phyloP scores from a whole-genome alignment of 805 yeast genomes.

The Myxozyma melibiosi region DNA sequence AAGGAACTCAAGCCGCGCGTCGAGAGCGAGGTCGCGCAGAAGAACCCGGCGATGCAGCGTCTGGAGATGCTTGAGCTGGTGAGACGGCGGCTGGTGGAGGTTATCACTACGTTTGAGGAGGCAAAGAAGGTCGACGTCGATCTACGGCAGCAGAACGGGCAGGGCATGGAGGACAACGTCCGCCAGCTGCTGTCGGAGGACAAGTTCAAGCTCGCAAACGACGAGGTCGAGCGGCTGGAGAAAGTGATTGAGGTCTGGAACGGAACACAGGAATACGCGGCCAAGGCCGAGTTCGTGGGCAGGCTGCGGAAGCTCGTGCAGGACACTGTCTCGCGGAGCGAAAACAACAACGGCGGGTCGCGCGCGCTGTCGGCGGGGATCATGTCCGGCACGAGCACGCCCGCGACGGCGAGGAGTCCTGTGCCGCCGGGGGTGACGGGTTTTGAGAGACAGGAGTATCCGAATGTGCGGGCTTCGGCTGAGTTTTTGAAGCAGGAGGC shows the following conservation, averaged over 20 bases:
- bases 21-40: slow-evolving; percentile 17
- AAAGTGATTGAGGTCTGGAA: slow-evolving; percentile 26
- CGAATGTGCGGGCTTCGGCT: slow-evolving; percentile 29
- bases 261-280: slow-evolving; percentile 25
- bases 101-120: slow-evolving; percentile 20
- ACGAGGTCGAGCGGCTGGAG: slow-evolving; percentile 18
- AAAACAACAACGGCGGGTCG: slow-evolving; percentile 5
- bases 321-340: slow-evolving; percentile 21
- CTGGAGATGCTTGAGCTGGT: slow-evolving; percentile 31
- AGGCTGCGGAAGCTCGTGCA: slow-evolving; percentile 22
- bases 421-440: slow-evolving; percentile 6
- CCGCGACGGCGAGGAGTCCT: slow-evolving; percentile 17
- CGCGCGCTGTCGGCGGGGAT: not conserved
- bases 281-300: slow-evolving; percentile 23
- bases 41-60: slow-evolving; percentile 29
- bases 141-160: slow-evolving; percentile 7
- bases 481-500: slow-evolving; percentile 31
- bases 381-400: slow-evolving; percentile 13
- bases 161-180: slow-evolving; percentile 16
- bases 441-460: slow-evolving; percentile 19
- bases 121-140: slow-evolving; percentile 25
- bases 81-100: slow-evolving; percentile 27
- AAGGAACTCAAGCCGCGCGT: slow-evolving; percentile 22
- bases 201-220: slow-evolving; percentile 23
- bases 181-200: slow-evolving; percentile 15